These are phyloP conservation scores for Setaria italica DNA, from an alignment of 202 grass and related monocot species.

Conservation along the genomic window DNA sequence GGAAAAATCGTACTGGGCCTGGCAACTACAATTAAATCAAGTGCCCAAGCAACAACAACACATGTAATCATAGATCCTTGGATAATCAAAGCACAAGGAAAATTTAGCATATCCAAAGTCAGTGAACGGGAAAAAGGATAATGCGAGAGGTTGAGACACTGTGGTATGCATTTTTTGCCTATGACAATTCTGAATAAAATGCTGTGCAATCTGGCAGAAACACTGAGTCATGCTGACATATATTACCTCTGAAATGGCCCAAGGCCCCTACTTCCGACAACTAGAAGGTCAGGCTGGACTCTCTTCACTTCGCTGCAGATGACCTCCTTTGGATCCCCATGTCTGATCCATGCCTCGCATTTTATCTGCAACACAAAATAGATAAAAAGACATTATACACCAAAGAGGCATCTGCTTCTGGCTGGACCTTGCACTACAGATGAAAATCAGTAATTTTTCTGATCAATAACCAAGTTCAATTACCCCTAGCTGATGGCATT, in stretches of 20 bases:
- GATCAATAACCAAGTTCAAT: slow-evolving; percentile 15
- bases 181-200: slow-evolving; percentile 1
- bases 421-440: slow-evolving; percentile 14
- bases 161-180: not conserved
- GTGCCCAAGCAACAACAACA: not conserved
- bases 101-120: not conserved
- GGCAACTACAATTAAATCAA: slow-evolving; percentile 17
- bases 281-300: slow-evolving; percentile 84
- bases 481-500: slow-evolving; percentile 88
- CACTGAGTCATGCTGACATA: not conserved
- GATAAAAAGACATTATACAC: slow-evolving; percentile 19
- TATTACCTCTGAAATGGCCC: slow-evolving; percentile 96
- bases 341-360: slow-evolving; percentile 87
- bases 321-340: slow-evolving; percentile 89
- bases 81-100: slow-evolving; percentile 1
- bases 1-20: not conserved
- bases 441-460: slow-evolving; percentile 10
- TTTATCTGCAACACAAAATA: slow-evolving; percentile 63
- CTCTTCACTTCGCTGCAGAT: slow-evolving; percentile 90
- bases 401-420: slow-evolving; percentile 3
- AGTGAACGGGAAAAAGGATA: not conserved
- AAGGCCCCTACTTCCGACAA: slow-evolving; percentile 89
- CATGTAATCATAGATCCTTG: slow-evolving; percentile 12
- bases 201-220: slow-evolving; percentile 2
- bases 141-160: not conserved